Base-by-base conservation (phyloP, 345 rosid species). In the Punica granatum region DNA sequence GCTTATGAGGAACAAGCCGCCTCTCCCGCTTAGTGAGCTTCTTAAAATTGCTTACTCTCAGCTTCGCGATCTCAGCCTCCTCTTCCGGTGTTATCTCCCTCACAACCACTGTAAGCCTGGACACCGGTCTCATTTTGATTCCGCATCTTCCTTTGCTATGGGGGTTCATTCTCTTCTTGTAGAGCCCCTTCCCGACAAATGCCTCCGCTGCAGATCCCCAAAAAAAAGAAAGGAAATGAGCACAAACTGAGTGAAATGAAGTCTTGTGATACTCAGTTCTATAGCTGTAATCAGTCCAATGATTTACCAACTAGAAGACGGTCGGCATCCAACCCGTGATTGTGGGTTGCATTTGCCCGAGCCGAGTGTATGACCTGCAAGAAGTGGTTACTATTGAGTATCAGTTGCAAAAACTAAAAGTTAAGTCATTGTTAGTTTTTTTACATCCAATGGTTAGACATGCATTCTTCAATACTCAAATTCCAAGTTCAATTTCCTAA, bases 321-420 rank as follows among this genome's bases (percentile, higher is more conserved):
- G 19, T 86, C 91, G 7, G 90, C 80, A 79, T 94, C 88, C 72
- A 94, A 69, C 62, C 93, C 96, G 77, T 94, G 97, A 77, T 94
- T 94, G 70, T 94, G 98, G 37, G 85, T 70, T 56, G 99, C 99
- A 78, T 94, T 89, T 62, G 96, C 98, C 72, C 89, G 80, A 35
- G 97, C 98, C 15, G 97, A 90, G 79, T 88, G 99, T 67, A 94
- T 83, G 77, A 94, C 97, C 96, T 90, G 72, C 67, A 69, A 28
- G 60, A 0, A 36, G 73, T 6, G 62, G 42, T 1, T 64, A 15
- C 33, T 46, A 48, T 16, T 19, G 41, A 26, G 49, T 31, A 1
- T 7, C 16, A 19, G 9, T 19, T 11, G 42, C 32, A 70, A 64
- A 36, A 21, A 39, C 43, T 2, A 41, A 48, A 49, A 9, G 26